These are phyloP conservation scores for Cercospora zeina DNA, from an alignment of 2,329 filamentous ascomycete genomes.

Conservation along the genomic window DNA sequence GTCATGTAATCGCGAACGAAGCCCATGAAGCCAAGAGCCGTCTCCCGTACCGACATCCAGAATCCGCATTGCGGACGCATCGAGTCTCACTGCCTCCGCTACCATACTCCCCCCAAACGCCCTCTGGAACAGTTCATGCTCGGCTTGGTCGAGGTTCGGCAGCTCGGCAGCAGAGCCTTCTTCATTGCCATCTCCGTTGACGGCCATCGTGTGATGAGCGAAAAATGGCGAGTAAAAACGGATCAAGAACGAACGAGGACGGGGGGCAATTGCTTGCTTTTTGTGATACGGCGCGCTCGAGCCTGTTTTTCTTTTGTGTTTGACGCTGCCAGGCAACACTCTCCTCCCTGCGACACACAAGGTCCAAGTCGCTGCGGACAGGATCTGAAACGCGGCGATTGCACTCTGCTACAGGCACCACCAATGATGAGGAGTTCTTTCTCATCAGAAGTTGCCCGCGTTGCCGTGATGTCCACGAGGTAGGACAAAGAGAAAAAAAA, in stretches of 20 bases:
- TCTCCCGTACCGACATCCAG: conserved; percentile 15
- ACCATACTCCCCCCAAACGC: conserved; percentile 13
- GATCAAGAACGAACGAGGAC: too few relatives aligned
- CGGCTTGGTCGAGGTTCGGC: neutral
- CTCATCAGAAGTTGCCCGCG: too few relatives aligned
- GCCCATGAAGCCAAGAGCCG: conserved; percentile 20
- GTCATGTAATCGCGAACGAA: conserved; percentile 12
- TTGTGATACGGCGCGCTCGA: neutral
- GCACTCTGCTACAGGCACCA: conserved; percentile 2
- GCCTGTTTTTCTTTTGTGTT: neutral
- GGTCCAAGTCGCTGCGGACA: neutral
- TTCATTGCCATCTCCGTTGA: neutral
- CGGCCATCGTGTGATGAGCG: neutral
- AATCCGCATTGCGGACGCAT: conserved; percentile 2
- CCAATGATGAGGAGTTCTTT: neutral
- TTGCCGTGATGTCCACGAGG: neutral
- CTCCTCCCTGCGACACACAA: neutral
- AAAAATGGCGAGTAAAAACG: neutral
- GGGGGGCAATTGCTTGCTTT: neutral
- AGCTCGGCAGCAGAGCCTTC: neutral
- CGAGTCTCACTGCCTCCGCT: conserved; percentile 7
- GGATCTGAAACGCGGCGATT: neutral
- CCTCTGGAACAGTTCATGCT: conserved; percentile 13
- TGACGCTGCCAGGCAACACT: neutral
- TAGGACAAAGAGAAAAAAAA: too few relatives aligned